Conservation (phyloP, 2,329 filamentous ascomycete genomes). For the Fusarium sublunatum region DNA sequence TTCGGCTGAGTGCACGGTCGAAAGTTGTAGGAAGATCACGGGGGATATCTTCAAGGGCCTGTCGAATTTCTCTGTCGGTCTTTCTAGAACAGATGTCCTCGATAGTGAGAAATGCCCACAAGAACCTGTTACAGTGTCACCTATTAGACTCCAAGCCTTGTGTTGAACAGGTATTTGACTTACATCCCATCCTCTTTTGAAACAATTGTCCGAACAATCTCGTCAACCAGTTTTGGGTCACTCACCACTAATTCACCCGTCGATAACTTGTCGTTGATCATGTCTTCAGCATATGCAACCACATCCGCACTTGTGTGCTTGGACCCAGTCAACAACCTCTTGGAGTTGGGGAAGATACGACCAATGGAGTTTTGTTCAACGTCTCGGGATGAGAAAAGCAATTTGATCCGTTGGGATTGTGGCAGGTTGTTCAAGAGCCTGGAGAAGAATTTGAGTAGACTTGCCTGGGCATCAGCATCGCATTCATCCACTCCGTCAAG, state of each 20-base stretch:
- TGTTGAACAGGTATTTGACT: not conserved
- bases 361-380: not conserved
- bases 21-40: constrained; percentile 17
- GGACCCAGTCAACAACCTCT: not conserved
- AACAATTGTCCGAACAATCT: constrained; percentile 5
- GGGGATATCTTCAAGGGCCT: constrained; percentile 7
- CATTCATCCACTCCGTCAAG: constrained; percentile 26
- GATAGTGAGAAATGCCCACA: constrained; percentile 24
- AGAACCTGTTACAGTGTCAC: constrained; percentile 4
- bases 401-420: not conserved
- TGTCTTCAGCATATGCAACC: constrained; percentile 4
- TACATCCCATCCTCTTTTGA: constrained; percentile 29
- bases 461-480: not conserved
- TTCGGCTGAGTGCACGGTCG: constrained; percentile 19
- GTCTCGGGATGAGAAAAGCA: constrained; percentile 13
- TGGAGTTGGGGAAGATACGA: not conserved
- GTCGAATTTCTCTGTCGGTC: constrained; percentile 15
- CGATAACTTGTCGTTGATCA: constrained; percentile 1
- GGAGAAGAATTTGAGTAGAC: not conserved
- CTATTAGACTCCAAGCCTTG: not conserved
- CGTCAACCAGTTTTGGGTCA: not conserved
- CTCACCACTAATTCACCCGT: constrained; percentile 7
- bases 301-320: constrained; percentile 15
- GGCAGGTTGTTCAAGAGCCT: not conserved
- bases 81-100: constrained; percentile 28